Evolutionary conservation across 1,284 basidiomycete genomes (phyloP).

Genomic region (Blastosporella zonata): DNA sequence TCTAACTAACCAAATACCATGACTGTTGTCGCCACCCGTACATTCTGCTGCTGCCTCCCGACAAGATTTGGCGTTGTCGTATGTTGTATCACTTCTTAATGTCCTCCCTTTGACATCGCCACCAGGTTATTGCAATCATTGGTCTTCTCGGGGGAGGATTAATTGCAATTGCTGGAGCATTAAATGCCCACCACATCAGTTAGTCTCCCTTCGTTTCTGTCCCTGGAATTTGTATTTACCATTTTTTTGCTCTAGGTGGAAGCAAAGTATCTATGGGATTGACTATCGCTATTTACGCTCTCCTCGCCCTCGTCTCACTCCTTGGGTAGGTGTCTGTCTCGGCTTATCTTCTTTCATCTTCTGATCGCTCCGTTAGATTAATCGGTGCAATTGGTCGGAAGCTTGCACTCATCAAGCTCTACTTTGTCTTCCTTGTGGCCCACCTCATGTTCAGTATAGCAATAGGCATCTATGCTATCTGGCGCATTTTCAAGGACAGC

Average conservation of each 20-base stretch:
- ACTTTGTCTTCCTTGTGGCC: constrained; percentile 35
- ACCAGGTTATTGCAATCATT: constrained; percentile 36
- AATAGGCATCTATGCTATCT: constrained; percentile 39
- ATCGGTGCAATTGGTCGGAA: constrained; percentile 38
- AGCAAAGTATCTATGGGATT: constrained; percentile 37
- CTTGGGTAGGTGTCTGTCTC: constrained; percentile 31
- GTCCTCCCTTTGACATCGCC: neutral
- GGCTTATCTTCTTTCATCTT: neutral
- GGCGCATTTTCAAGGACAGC: constrained; percentile 36
- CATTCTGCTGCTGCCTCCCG: constrained; percentile 46
- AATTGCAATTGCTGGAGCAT: constrained; percentile 31
- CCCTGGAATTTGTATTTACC: neutral
- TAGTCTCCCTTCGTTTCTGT: neutral
- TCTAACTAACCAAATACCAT: constrained; percentile 22
- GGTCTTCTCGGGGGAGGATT: constrained; percentile 36
- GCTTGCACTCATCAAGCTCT: constrained; percentile 35
- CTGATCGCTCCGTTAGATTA: constrained; percentile 27
- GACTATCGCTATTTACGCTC: constrained; percentile 35
- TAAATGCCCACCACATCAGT: constrained; percentile 18
- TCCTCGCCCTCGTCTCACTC: constrained; percentile 39
- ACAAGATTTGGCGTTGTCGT: constrained; percentile 43
- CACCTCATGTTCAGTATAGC: constrained; percentile 42
- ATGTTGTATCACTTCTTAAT: constrained; percentile 16
- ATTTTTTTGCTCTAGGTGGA: constrained; percentile 25
- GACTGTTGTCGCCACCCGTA: constrained; percentile 34